Conservation (phyloP, 805 yeast genomes). For the Cephaloascus albidus region DNA sequence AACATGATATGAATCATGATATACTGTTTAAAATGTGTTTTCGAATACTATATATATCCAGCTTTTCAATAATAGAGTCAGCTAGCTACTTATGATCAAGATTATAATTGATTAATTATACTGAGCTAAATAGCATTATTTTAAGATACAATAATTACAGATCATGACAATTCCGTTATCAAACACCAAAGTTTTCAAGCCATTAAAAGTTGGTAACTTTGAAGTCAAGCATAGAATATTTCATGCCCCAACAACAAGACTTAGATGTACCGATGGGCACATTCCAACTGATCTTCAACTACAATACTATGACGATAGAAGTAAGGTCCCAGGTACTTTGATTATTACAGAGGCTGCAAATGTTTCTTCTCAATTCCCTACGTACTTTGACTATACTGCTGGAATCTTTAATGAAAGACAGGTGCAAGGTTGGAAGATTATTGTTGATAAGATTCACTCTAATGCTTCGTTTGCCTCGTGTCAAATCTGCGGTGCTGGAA, state of each 20-base stretch:
- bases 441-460: conserved; percentile 35
- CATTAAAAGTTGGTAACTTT: conserved; percentile 14
- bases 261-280: conserved; percentile 11
- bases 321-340: conserved; percentile 19
- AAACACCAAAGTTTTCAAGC: conserved; percentile 16
- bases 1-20: too few relatives aligned
- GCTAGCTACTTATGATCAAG: too few relatives aligned
- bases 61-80: too few relatives aligned
- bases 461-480: conserved; percentile 29
- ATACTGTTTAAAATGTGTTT: too few relatives aligned
- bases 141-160: too few relatives aligned
- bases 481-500: conserved; percentile 49
- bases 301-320: conserved; percentile 19
- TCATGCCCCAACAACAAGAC: conserved; percentile 16
- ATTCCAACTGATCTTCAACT: conserved; percentile 18
- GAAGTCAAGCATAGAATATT: conserved; percentile 20
- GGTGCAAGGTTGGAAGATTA: conserved; percentile 36
- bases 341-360: conserved; percentile 24
- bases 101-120: too few relatives aligned
- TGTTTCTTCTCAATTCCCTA: conserved; percentile 20
- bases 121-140: too few relatives aligned
- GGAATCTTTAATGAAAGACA: conserved; percentile 42
- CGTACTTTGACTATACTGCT: conserved; percentile 34
- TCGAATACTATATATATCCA: too few relatives aligned
- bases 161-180: not conserved